Evolutionary conservation across 306 rosid species (phyloP), one percentile per base, ranked within the genome.

Genomic region (Trichosanthes truncata): DNA sequence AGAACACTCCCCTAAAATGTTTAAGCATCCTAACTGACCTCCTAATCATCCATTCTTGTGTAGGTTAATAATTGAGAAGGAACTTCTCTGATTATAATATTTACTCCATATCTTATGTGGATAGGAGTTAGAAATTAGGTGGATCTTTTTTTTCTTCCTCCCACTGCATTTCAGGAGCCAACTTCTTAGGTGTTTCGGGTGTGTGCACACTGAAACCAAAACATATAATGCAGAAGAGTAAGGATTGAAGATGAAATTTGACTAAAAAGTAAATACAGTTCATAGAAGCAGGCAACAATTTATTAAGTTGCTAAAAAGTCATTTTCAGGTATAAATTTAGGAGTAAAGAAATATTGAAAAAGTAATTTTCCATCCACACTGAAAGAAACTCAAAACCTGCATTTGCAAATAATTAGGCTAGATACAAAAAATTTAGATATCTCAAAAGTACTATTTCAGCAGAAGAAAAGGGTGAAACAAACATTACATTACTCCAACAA

Each of bases 401-500:
- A 55, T n/a, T 40, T 77, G 41, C 18, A 57, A 55, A 59, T 77
- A 77, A 41, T 14, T 13, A 18, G 36, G 71, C 53, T 59, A 35
- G 35, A 55, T 20, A 53, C 48, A 23, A 31, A 36, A 77, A 23
- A 38, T 3, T 23, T 6, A n/a, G 15, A 55, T 40, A n/a, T 7
- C 15, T 59, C 25, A 10, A 61, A 38, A 81, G 55, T 52, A 81
- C 53, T 23, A 74, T 35, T 76, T 77, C 84, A 73, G 80, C 36
- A 82, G 82, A 79, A 55, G 56, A 8, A 65, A 56, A 77, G 72
- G 81, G 35, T 65, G 65, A 25, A 60, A 72, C 62, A 80, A 82
- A 84, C 92, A 80, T 82, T 88, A 94, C 99, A 79, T 96, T 96
- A 84, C 99, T 96, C 99, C 99, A 96, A 86, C 99, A 96, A 83